A percentile compares a stretch with the other conserved stretches of the same genome.
Conservation (phyloP, 331 rosid genomes). For the Phaseolus coccineus region DNA sequence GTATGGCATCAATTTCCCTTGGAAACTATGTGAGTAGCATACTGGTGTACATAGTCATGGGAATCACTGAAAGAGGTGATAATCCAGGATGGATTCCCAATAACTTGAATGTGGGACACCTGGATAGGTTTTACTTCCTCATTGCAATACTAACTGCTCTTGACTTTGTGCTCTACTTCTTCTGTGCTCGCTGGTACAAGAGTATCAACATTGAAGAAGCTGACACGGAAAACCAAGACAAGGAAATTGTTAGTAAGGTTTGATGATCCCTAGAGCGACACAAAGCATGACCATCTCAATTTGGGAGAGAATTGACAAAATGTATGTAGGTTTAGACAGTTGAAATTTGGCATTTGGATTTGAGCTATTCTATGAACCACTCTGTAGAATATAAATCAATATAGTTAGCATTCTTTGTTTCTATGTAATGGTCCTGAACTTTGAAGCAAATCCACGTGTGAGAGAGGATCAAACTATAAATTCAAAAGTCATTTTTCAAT, state of each 20-base stretch:
- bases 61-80: slow-evolving; percentile 54
- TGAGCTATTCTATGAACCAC: neutral
- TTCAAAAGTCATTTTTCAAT: neutral
- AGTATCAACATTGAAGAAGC: slow-evolving; percentile 23
- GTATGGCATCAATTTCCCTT: slow-evolving; percentile 90
- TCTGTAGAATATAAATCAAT: neutral
- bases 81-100: slow-evolving; percentile 74
- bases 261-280: slow-evolving; percentile 29
- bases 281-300: slow-evolving; percentile 39
- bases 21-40: slow-evolving; percentile 78
- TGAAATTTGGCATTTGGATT: slow-evolving; percentile 7
- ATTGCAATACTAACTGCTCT: slow-evolving; percentile 62
- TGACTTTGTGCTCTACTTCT: slow-evolving; percentile 62
- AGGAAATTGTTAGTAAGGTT: slow-evolving; percentile 34
- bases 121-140: slow-evolving; percentile 78
- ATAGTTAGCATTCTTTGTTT: neutral
- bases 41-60: slow-evolving; percentile 63
- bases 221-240: slow-evolving; percentile 14
- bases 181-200: slow-evolving; percentile 67
- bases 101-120: slow-evolving; percentile 64
- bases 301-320: neutral
- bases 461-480: slow-evolving; percentile 4
- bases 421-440: slow-evolving; percentile 2
- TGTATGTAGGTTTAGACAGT: slow-evolving; percentile 6
- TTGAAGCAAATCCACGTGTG: neutral